Evolutionary conservation across 2,329 filamentous ascomycete species (phyloP).

Genomic region (Lecanicillium sp.): DNA sequence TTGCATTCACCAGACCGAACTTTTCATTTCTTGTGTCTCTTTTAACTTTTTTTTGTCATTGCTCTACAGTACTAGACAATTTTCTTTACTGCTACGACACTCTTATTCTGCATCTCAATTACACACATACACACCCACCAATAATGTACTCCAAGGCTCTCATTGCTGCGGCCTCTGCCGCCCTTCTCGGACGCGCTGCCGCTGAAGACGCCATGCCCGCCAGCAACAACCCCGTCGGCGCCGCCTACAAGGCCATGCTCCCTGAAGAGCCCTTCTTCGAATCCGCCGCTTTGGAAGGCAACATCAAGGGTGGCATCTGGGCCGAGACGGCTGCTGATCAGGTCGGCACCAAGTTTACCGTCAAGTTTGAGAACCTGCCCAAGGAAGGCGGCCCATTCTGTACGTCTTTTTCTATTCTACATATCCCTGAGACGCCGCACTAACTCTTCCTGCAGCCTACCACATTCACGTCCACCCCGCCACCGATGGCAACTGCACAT

Average conservation of each 20-base stretch:
- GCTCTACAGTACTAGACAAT: too few relatives aligned
- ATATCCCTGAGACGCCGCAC: slow-evolving; percentile 1
- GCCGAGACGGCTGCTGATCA: slow-evolving; percentile 39
- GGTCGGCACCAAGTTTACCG: slow-evolving; percentile 46
- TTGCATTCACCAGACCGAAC: too few relatives aligned
- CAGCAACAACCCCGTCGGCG: slow-evolving; percentile 46
- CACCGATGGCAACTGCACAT: slow-evolving; percentile 64
- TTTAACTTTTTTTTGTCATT: neutral
- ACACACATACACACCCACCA: neutral
- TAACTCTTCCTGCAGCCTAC: slow-evolving; percentile 48
- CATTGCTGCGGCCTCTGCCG: slow-evolving; percentile 19
- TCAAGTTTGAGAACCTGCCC: slow-evolving; percentile 52
- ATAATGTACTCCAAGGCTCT: slow-evolving; percentile 16
- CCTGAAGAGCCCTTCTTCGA: slow-evolving; percentile 45
- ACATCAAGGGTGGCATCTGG: slow-evolving; percentile 46
- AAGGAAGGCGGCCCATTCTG: slow-evolving; percentile 50
- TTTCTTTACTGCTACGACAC: too few relatives aligned
- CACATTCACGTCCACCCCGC: slow-evolving; percentile 64
- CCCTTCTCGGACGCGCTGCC: slow-evolving; percentile 18
- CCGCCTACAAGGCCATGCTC: slow-evolving; percentile 48
- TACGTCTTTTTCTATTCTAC: slow-evolving; percentile 29
- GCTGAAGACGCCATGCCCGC: slow-evolving; percentile 41
- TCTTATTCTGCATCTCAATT: too few relatives aligned
- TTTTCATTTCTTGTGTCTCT: neutral
- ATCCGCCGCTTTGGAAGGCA: slow-evolving; percentile 37